A percentile compares a stretch with the other conserved stretches of the same genome.
phyloP scores from a whole-genome alignment of 371 early-diverging fungal genomes.

The Rhizopus arrhizus region DNA sequence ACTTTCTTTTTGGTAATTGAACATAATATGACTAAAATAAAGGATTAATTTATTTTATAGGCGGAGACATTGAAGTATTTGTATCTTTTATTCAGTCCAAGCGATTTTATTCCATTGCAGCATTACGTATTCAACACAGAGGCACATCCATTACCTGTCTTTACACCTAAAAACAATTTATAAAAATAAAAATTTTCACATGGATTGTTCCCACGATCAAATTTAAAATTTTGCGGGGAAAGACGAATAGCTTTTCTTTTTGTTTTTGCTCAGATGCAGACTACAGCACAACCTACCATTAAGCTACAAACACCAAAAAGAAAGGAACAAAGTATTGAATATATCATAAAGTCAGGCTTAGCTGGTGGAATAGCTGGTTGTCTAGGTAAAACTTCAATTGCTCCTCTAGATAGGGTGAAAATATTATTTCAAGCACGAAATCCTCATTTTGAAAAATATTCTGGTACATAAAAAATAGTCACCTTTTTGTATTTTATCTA shows the following conservation, averaged over 20 bases:
- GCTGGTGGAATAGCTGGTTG: constrained; percentile 47
- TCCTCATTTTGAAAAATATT: constrained; percentile 76
- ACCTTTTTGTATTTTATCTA: not conserved
- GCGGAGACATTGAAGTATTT: constrained; percentile 96
- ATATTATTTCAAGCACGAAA: constrained; percentile 93
- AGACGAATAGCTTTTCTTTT: not conserved
- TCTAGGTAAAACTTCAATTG: constrained; percentile 83
- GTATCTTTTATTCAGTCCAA: constrained; percentile 80
- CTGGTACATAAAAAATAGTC: constrained; percentile 50
- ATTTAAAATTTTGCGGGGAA: not conserved
- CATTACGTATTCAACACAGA: constrained; percentile 89
- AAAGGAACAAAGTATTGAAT: constrained; percentile 34
- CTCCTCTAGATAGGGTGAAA: constrained; percentile 93
- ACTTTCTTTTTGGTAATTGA: constrained; percentile 65
- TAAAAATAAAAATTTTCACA: constrained; percentile 7
- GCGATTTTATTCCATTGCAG: constrained; percentile 72
- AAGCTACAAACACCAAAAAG: not conserved
- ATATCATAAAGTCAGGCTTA: constrained; percentile 31
- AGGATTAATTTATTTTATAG: constrained; percentile 48
- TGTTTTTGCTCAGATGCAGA: not conserved
- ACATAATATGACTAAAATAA: not conserved
- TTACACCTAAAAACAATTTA: no score
- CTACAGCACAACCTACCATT: not conserved
- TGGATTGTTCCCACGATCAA: constrained; percentile 1
- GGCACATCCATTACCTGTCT: constrained; percentile 82